phyloP scores from a whole-genome alignment of 176 grass and related monocot genomes.

The Juncus inflexus region DNA sequence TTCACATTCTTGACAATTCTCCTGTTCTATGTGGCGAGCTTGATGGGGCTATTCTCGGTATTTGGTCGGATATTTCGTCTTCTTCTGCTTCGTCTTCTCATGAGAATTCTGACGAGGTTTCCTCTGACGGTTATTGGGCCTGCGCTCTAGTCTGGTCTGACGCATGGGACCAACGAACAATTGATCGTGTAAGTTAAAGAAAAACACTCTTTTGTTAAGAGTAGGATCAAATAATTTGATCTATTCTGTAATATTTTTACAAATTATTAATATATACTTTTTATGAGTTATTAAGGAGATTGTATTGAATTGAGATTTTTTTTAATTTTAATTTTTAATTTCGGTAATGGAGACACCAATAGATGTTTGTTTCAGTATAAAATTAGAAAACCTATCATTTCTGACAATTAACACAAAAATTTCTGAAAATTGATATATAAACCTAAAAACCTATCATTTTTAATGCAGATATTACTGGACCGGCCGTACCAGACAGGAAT shows the following conservation, averaged over 20 bases:
- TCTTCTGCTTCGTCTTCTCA: conserved; percentile 22
- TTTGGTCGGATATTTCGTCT: conserved; percentile 59
- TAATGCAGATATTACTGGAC: conserved; percentile 75
- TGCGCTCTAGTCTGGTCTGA: conserved; percentile 92
- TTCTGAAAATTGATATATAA: conserved; percentile 20
- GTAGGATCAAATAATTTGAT: no score
- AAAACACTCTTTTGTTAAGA: conserved; percentile 11
- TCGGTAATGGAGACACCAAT: no score
- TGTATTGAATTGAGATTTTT: no score
- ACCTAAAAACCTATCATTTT: no score
- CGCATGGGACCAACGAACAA: conserved; percentile 74
- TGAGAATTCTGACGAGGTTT: conserved; percentile 37
- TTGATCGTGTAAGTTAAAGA: conserved; percentile 77
- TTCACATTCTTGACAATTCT: conserved; percentile 32
- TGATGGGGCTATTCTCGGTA: conserved; percentile 77
- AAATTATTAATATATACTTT: no score
- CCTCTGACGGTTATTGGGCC: conserved; percentile 66
- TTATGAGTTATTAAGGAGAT: no score
- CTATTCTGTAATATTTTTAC: no score
- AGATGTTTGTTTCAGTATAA: not conserved
- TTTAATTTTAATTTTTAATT: no score
- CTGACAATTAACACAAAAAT: conserved; percentile 21
- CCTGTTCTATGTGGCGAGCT: conserved; percentile 77
- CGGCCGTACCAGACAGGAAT: conserved; percentile 42
- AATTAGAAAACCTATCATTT: conserved; percentile 3